Percentiles rank a stretch among this genome's conserved stretches.
These are phyloP conservation scores for Paspalum vaginatum DNA, from an alignment of 176 grass and related monocot species.

Conservation along the genomic window DNA sequence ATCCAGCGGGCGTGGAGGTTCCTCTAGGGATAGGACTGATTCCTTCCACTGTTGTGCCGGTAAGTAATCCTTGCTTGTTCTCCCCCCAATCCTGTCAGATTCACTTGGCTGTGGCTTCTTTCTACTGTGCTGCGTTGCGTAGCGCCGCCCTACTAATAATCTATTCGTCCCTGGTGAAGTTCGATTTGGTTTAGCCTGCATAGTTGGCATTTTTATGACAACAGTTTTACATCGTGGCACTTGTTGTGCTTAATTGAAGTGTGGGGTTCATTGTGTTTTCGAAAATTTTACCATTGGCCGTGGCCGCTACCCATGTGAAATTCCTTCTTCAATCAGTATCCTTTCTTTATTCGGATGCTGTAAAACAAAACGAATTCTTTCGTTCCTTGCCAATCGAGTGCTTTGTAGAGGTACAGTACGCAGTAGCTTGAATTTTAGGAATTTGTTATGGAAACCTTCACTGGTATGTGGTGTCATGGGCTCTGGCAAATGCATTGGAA, in stretches of 20 bases:
- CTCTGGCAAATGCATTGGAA: not conserved
- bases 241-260: not conserved
- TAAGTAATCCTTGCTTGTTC: not conserved
- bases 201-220: too few species aligned
- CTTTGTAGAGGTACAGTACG: not conserved
- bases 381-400: not conserved
- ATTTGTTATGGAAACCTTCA: not conserved
- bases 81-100: not conserved
- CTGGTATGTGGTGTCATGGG: not conserved
- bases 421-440: not conserved
- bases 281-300: too few species aligned
- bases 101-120: too few species aligned
- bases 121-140: too few species aligned
- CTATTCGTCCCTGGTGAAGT: too few species aligned
- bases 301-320: too few species aligned
- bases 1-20: not conserved
- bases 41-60: not conserved
- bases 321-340: too few species aligned
- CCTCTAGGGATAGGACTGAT: not conserved
- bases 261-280: too few species aligned
- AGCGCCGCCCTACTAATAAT: too few species aligned
- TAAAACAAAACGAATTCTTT: not conserved
- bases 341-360: not conserved
- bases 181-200: too few species aligned
- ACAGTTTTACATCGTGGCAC: not conserved